Evolutionary conservation across 305 asterid genomes (phyloP).

Genomic region (Fraxinus ornus): DNA sequence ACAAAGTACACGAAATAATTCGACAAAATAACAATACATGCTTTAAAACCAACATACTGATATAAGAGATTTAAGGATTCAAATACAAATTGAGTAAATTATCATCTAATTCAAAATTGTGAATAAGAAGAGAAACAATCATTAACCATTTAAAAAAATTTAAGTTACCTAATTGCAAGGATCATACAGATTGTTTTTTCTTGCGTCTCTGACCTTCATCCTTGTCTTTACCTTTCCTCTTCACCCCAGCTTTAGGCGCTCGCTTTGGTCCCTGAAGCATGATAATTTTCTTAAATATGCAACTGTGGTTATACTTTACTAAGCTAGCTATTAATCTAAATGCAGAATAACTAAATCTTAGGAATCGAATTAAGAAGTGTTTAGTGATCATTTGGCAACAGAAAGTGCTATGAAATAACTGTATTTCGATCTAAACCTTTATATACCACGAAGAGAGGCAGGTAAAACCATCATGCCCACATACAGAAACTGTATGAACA

Average conservation of each 20-base stretch:
- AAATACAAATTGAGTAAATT: background rate
- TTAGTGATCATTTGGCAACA: background rate
- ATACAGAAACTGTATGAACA: background rate
- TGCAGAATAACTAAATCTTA: background rate
- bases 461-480: background rate
- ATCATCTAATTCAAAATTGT: background rate
- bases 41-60: background rate
- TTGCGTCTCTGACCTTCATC: constrained; percentile 24
- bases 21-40: background rate
- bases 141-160: background rate
- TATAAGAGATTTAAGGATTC: background rate
- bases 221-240: constrained; percentile 42
- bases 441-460: background rate
- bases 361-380: background rate
- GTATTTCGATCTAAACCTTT: background rate
- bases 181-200: constrained; percentile 7
- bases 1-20: background rate
- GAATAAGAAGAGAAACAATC: background rate
- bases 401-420: background rate
- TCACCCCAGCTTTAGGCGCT: constrained; percentile 34
- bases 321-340: background rate
- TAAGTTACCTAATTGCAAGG: background rate
- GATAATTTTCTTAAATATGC: constrained; percentile 4
- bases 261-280: constrained; percentile 44
- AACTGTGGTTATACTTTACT: background rate